A percentile compares a stretch with the other conserved stretches of the same genome.
phyloP scores from a whole-genome alignment of 2,329 filamentous ascomycete species.

The Colletotrichum tropicicola region DNA sequence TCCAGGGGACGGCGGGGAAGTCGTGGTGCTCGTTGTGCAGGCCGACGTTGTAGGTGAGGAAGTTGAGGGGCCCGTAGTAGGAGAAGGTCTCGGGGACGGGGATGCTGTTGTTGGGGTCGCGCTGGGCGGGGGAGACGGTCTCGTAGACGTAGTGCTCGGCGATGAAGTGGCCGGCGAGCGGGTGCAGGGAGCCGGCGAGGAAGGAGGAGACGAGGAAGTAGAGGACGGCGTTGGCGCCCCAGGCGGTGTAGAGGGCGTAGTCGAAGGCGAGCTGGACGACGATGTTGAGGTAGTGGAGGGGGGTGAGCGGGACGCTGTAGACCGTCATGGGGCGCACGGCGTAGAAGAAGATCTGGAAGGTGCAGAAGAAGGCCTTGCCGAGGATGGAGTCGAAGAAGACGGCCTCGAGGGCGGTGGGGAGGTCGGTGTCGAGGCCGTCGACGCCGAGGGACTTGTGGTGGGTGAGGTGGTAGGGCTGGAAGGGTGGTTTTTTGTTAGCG shows the following conservation, averaged over 20 bases:
- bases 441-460: constrained; percentile 99
- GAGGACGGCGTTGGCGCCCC: constrained; percentile 72
- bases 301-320: constrained; percentile 87
- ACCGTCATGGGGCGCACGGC: constrained; percentile 95
- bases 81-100: constrained; percentile 93
- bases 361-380: constrained; percentile 98
- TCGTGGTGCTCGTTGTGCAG: constrained; percentile 99
- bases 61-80: constrained; percentile 94
- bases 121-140: constrained; percentile 63
- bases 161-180: constrained; percentile 97
- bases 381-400: constrained; percentile 93
- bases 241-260: constrained; percentile 67
- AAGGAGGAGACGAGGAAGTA: constrained; percentile 93
- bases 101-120: constrained; percentile 66
- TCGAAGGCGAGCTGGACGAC: constrained; percentile 82
- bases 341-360: constrained; percentile 99
- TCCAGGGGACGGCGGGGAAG: constrained; percentile 97
- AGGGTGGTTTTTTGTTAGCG: constrained; percentile 33
- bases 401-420: constrained; percentile 91
- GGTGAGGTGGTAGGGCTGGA: constrained; percentile 91
- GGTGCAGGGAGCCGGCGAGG: constrained; percentile 92
- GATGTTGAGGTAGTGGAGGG: constrained; percentile 86
- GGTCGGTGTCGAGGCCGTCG: constrained; percentile 93
- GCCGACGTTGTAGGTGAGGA: constrained; percentile 96
- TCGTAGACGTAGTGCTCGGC: constrained; percentile 93